These are phyloP conservation scores for Trichosphaerium sp. DNA, from an alignment of 78 protist species.

Conservation along the genomic window DNA sequence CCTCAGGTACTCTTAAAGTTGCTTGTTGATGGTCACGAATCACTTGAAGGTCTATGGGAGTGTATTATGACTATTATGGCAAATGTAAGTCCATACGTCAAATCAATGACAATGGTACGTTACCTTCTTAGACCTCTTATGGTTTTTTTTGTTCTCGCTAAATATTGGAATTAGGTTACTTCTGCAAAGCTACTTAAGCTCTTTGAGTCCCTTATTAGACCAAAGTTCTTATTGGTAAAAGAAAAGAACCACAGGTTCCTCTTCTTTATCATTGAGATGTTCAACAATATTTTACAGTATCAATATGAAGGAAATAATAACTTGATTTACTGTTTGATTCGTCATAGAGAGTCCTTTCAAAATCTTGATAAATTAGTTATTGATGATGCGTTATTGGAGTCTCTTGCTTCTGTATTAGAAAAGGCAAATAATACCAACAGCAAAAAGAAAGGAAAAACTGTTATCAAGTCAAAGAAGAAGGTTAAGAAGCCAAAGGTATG, in stretches of 20 bases:
- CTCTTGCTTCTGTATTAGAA: too few species aligned
- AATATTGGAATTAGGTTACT: too few species aligned
- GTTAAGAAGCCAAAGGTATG: too few species aligned
- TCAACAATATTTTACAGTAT: constrained; percentile 59
- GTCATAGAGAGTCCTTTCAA: constrained; percentile 32
- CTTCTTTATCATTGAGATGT: constrained; percentile 31
- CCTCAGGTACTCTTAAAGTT: constrained; percentile 9
- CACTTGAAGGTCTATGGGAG: constrained; percentile 28
- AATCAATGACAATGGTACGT: constrained; percentile 49
- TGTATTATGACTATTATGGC: constrained; percentile 45
- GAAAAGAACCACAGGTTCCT: constrained; percentile 42
- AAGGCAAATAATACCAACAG: too few species aligned
- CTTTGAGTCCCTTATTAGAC: constrained; percentile 12
- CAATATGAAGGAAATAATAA: constrained; percentile 66
- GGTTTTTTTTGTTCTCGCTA: too few species aligned
- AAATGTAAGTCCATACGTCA: constrained; percentile 64
- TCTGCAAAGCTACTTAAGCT: constrained; percentile 46
- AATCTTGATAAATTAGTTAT: constrained; percentile 16
- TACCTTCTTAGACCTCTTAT: too few species aligned
- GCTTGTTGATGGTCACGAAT: constrained; percentile 10
- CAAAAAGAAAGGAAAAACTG: too few species aligned
- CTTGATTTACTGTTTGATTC: constrained; percentile 41
- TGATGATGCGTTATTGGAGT: too few species aligned
- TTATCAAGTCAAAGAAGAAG: too few species aligned
- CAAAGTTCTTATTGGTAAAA: too few species aligned